Percentiles rank a stretch among this genome's conserved stretches.
phyloP scores from a whole-genome alignment of 2,329 filamentous ascomycete species.

The Hyphodiscus sp. region DNA sequence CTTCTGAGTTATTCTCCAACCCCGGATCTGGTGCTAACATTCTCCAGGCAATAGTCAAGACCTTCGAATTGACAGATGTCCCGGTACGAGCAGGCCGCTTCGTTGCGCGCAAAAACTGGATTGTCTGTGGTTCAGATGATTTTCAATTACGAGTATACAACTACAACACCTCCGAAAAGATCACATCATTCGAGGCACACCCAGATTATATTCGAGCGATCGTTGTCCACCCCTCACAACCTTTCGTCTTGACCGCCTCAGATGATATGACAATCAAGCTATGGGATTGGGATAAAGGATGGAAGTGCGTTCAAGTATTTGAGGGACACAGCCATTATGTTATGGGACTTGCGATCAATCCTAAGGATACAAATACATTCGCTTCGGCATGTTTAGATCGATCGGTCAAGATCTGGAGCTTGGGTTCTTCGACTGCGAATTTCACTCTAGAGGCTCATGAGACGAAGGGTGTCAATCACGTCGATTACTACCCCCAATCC shows the following conservation, averaged over 20 bases:
- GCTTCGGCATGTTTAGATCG: slow-evolving; percentile 92
- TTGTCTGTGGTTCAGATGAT: slow-evolving; percentile 90
- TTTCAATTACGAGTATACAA: slow-evolving; percentile 89
- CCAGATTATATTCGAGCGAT: slow-evolving; percentile 98
- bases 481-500: slow-evolving; percentile 77
- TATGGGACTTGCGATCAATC: slow-evolving; percentile 95
- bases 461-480: slow-evolving; percentile 95
- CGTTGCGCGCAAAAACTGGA: slow-evolving; percentile 98
- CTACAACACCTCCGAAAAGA: slow-evolving; percentile 99
- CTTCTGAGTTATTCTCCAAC: background rate
- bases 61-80: slow-evolving; percentile 97
- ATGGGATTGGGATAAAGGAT: slow-evolving; percentile 98
- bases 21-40: slow-evolving; percentile 8
- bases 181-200: slow-evolving; percentile 93
- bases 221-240: slow-evolving; percentile 88
- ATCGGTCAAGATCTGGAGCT: slow-evolving; percentile 96
- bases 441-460: slow-evolving; percentile 97
- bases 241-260: slow-evolving; percentile 90
- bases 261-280: slow-evolving; percentile 99
- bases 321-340: slow-evolving; percentile 96
- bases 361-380: slow-evolving; percentile 90
- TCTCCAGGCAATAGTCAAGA: slow-evolving; percentile 79
- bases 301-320: slow-evolving; percentile 93
- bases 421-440: slow-evolving; percentile 89
- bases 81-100: slow-evolving; percentile 95